These are phyloP conservation scores for Alternaria incomplexa DNA, from an alignment of 2,329 filamentous ascomycete genomes.

Conservation along the genomic window DNA sequence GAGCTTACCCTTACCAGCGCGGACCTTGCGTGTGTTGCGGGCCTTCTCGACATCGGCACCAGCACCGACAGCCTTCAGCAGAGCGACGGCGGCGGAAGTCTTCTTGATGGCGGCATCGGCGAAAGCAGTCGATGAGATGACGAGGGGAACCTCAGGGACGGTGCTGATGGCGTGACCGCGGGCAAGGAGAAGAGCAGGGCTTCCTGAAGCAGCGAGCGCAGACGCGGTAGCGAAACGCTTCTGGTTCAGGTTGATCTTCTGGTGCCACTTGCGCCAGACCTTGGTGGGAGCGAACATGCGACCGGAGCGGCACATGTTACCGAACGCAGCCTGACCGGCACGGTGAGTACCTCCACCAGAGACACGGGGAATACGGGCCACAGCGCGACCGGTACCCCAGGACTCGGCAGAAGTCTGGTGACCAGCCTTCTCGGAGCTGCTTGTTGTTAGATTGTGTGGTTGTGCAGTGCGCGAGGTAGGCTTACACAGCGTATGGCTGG, in stretches of 20 bases:
- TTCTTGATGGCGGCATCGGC: constrained; percentile 79
- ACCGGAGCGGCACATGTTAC: constrained; percentile 99
- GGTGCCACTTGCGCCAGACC: constrained; percentile 99
- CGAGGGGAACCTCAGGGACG: constrained; percentile 95
- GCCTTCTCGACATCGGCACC: constrained; percentile 93
- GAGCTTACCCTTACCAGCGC: constrained; percentile 98
- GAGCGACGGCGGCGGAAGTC: constrained; percentile 84
- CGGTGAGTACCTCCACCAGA: constrained; percentile 99
- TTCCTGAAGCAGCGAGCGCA: constrained; percentile 94
- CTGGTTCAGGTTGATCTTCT: constrained; percentile 99
- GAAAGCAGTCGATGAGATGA: constrained; percentile 91
- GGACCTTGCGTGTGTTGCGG: constrained; percentile 93
- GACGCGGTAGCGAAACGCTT: constrained; percentile 99
- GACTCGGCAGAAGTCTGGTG: constrained; percentile 99
- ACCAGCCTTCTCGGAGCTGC: constrained; percentile 88
- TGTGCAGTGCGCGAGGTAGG: constrained; percentile 5
- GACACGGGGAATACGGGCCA: constrained; percentile 99
- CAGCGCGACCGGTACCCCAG: constrained; percentile 97
- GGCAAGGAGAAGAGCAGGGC: constrained; percentile 91
- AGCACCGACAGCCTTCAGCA: constrained; percentile 91
- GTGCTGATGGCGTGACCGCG: constrained; percentile 94
- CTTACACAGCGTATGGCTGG: constrained; percentile 96
- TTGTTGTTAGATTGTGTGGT: constrained; percentile 22
- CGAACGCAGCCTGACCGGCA: constrained; percentile 99
- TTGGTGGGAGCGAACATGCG: constrained; percentile 99